Conservation (phyloP, 2,329 filamentous ascomycete species). For the Botrytis medusae region DNA sequence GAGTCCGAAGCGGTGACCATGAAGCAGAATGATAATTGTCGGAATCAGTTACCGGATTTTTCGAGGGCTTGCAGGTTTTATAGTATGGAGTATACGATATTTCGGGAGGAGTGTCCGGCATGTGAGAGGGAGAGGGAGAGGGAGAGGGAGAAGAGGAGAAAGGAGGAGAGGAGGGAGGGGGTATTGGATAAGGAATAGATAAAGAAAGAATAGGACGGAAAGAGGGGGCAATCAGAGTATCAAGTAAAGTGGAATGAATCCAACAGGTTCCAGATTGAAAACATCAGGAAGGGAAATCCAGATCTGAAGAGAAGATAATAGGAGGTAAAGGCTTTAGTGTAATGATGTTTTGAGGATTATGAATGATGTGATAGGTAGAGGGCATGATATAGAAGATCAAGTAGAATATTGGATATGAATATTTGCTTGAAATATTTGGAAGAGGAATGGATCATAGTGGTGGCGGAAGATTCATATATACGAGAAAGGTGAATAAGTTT, state of each 20-base stretch:
- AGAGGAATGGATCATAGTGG: too few species aligned
- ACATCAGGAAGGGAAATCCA: not conserved
- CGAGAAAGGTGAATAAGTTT: not conserved
- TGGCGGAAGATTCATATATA: not conserved
- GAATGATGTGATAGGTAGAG: not conserved
- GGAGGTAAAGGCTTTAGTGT: not conserved
- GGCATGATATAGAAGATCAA: not conserved
- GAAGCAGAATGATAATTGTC: not conserved
- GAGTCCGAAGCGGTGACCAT: too few species aligned
- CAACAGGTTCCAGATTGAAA: not conserved
- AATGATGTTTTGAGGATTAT: not conserved
- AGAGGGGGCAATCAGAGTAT: accelerated
- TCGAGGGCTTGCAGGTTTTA: not conserved
- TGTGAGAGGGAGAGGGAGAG: not conserved
- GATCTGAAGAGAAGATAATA: not conserved
- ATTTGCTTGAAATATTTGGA: too few species aligned
- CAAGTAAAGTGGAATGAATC: not conserved
- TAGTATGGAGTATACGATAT: not conserved
- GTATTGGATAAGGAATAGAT: too few species aligned
- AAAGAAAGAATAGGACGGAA: too few species aligned
- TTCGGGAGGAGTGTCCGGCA: not conserved
- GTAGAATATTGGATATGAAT: too few species aligned
- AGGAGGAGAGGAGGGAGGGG: too few species aligned
- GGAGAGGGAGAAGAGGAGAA: accelerated
- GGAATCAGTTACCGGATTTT: not conserved